Evolutionary conservation across 2,329 filamentous ascomycete genomes (phyloP).

Genomic region (Arthrobotrys entomopaga): DNA sequence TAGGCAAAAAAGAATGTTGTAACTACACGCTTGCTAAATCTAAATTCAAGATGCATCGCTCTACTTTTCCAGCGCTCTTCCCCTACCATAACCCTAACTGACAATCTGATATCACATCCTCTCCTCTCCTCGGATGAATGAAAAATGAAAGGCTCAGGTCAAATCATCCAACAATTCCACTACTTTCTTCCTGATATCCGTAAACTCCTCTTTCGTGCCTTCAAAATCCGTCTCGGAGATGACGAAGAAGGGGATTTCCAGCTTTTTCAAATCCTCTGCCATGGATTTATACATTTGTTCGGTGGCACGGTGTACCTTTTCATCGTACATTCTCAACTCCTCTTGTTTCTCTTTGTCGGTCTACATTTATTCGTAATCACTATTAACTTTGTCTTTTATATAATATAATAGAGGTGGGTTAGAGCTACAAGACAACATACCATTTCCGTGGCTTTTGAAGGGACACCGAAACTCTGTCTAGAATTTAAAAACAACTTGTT

Average conservation of each 20-base stretch:
- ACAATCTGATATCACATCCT: too few relatives aligned
- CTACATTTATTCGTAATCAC: constrained; percentile 15
- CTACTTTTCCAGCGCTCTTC: too few relatives aligned
- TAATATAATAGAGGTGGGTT: not conserved
- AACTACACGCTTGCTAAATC: too few relatives aligned
- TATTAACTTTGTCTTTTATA: too few relatives aligned
- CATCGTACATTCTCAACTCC: constrained; percentile 56
- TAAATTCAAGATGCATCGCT: too few relatives aligned
- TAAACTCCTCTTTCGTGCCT: constrained; percentile 32
- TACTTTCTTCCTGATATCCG: constrained; percentile 41
- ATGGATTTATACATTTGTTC: constrained; percentile 57
- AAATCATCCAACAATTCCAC: constrained; percentile 57
- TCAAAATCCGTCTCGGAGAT: constrained; percentile 48
- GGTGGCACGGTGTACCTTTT: constrained; percentile 56
- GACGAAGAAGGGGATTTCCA: constrained; percentile 57
- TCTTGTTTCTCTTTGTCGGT: constrained; percentile 54
- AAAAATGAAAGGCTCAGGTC: constrained; percentile 18
- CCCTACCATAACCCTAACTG: too few relatives aligned
- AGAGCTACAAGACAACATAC: constrained; percentile 16
- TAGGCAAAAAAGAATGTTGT: too few relatives aligned
- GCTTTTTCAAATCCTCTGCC: constrained; percentile 55
- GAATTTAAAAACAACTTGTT: not conserved
- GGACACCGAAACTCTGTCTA: constrained; percentile 46
- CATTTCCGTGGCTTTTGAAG: constrained; percentile 25
- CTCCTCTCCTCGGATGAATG: not conserved